Evolutionary conservation across 306 rosid genomes (phyloP), one percentile per base, ranked within the genome.

Genomic region (Quillaja saponaria): DNA sequence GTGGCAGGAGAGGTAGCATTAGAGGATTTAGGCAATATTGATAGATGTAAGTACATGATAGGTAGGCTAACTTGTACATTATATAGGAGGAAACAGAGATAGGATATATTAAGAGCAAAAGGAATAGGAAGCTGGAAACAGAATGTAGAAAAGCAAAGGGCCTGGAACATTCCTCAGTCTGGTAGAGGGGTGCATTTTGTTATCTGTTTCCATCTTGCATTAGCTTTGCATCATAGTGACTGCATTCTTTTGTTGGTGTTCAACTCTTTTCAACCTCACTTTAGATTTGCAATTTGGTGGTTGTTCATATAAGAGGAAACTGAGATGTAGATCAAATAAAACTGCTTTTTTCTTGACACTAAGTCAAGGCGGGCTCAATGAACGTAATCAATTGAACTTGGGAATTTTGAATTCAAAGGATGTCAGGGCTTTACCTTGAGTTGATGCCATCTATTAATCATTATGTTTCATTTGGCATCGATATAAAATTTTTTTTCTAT

Each of bases 51-150:
- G 80, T 83, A 83, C 67, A 64, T 71, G 71, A 76, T 81, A 82
- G 85, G 80, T 89, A 87, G 95, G 84, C 91, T 87, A 87, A 92
- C 95, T 61, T 92, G 97, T 92, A 89, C 85, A 92, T 85, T 74
- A 67, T 71, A 71, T 85, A 89, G 95, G 74, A 69, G 73, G 47
- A 74, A 72, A 48, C 17, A 73, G 75, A 61, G n/a, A 79, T 73
- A 81, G 86, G 66, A 54, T 80, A 78, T 73, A 65, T 55, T 46
- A 78, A 68, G 78, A 55, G 72, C 66, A 61, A 49, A 66, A 63
- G 58, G 75, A 62, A 64, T 58, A 71, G 75, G 61, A 41, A 49
- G 71, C 61, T 67, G 82, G 83, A 76, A 78, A 77, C 73, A 70
- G 58, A 51, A 58, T 84, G 74, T 76, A 73, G 87, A 66, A 58